A percentile compares a stretch with the other conserved stretches of the same genome.
Evolutionary conservation across 2,329 filamentous ascomycete genomes (phyloP).

Genomic region (Colletotrichum orchidophilum): DNA sequence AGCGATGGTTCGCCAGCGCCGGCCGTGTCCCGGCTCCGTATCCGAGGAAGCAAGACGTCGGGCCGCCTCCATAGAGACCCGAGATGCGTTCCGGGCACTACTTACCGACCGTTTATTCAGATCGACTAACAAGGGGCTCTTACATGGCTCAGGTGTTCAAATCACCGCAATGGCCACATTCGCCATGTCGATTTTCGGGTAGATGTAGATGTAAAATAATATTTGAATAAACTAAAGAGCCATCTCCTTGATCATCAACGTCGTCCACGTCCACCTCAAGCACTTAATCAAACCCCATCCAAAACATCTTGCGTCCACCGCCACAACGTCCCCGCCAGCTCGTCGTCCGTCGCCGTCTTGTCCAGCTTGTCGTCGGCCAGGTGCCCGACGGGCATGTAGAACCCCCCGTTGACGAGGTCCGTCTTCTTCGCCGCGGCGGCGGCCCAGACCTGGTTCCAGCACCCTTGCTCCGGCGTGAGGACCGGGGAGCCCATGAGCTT

Average conservation of each 20-base stretch:
- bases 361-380: slow-evolving; percentile 35
- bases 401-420: slow-evolving; percentile 35
- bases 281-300: background rate
- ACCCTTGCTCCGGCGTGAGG: slow-evolving; percentile 42
- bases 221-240: background rate
- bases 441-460: slow-evolving; percentile 44
- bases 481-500: slow-evolving; percentile 29
- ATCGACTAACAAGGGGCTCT: background rate
- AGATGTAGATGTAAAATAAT: too few relatives aligned
- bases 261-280: too few relatives aligned
- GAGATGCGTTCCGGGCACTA: background rate
- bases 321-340: slow-evolving; percentile 48
- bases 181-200: background rate
- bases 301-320: slow-evolving; percentile 46
- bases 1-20: background rate
- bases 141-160: background rate
- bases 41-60: background rate
- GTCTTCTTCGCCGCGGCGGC: slow-evolving; percentile 36
- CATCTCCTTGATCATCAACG: too few relatives aligned
- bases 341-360: slow-evolving; percentile 38
- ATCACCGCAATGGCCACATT: background rate
- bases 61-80: background rate
- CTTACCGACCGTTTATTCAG: background rate
- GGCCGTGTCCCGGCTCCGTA: background rate
- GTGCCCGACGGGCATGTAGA: slow-evolving; percentile 43